Conservation (phyloP, 2,329 filamentous ascomycete genomes). For the Xylaria hypoxylon region DNA sequence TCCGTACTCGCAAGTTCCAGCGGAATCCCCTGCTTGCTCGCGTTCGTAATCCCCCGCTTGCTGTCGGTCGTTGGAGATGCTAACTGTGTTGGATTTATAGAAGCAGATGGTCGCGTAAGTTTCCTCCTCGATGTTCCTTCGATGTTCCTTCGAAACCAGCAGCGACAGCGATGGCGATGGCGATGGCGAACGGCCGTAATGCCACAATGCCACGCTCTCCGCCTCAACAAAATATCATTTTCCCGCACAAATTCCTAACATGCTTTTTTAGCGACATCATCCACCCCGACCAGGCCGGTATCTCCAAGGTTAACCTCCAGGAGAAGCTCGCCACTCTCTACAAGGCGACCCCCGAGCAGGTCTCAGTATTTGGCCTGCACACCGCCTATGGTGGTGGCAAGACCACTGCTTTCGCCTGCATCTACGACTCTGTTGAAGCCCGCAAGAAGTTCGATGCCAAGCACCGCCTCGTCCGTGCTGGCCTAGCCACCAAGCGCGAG, state of each 20-base stretch:
- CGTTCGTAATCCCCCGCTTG: slow-evolving; percentile 32
- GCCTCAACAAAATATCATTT: neutral
- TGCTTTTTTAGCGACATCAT: slow-evolving; percentile 87
- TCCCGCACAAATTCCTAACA: slow-evolving; percentile 27
- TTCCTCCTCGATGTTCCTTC: too few species aligned
- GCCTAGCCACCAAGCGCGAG: slow-evolving; percentile 93
- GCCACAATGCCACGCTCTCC: neutral
- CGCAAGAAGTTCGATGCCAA: slow-evolving; percentile 99
- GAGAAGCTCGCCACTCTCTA: slow-evolving; percentile 94
- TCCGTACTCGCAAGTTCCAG: slow-evolving; percentile 99
- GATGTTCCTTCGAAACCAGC: slow-evolving; percentile 8
- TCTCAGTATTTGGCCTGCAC: slow-evolving; percentile 97
- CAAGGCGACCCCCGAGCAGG: slow-evolving; percentile 98
- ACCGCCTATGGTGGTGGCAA: slow-evolving; percentile 99
- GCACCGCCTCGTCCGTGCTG: slow-evolving; percentile 96
- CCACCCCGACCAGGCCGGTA: slow-evolving; percentile 97
- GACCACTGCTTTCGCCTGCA: slow-evolving; percentile 93
- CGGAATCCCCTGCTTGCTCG: slow-evolving; percentile 90
- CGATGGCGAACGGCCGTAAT: neutral
- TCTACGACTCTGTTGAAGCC: slow-evolving; percentile 98
- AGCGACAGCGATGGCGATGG: slow-evolving; percentile 5
- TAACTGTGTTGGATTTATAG: slow-evolving; percentile 31
- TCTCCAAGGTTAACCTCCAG: slow-evolving; percentile 99
- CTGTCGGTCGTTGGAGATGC: slow-evolving; percentile 1
- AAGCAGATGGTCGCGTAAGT: slow-evolving; percentile 46